phyloP scores from a whole-genome alignment of 352 stramenopile genomes.

The Pythium folliculosum region DNA sequence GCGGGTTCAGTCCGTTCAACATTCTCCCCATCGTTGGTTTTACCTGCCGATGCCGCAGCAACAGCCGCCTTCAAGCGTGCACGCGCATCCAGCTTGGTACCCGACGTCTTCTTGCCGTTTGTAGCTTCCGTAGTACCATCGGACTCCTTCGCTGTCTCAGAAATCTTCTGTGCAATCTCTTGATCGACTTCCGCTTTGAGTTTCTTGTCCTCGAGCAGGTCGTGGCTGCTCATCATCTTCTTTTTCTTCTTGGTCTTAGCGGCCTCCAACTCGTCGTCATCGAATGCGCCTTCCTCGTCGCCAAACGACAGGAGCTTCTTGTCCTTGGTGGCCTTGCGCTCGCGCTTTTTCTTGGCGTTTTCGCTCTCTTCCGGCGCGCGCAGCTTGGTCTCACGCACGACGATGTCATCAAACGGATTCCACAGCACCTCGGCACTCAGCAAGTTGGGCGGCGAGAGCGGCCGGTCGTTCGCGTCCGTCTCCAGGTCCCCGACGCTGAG shows the following conservation, averaged over 20 bases:
- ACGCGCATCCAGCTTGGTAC: conserved; percentile 38
- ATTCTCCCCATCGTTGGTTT: not conserved
- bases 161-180: conserved; percentile 54
- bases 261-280: conserved; percentile 81
- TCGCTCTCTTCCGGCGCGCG: conserved; percentile 35
- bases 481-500: conserved; percentile 89
- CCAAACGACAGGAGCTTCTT: conserved; percentile 96
- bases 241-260: conserved; percentile 44
- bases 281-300: conserved; percentile 77
- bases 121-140: not conserved
- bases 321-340: conserved; percentile 92
- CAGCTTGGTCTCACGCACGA: conserved; percentile 57
- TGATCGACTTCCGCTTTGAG: conserved; percentile 66
- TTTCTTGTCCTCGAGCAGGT: conserved; percentile 64
- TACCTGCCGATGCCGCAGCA: conserved; percentile 33
- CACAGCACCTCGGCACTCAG: conserved; percentile 90
- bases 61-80: conserved; percentile 52
- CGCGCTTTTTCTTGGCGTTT: conserved; percentile 60
- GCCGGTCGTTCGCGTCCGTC: conserved; percentile 83
- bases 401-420: conserved; percentile 95
- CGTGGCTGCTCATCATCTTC: conserved; percentile 75
- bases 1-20: conserved; percentile 1
- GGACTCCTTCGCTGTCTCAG: conserved; percentile 32
- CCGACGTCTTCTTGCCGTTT: conserved; percentile 11
- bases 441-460: conserved; percentile 76